Conservation (phyloP, 306 rosid species). For the Mimosa pudica region DNA sequence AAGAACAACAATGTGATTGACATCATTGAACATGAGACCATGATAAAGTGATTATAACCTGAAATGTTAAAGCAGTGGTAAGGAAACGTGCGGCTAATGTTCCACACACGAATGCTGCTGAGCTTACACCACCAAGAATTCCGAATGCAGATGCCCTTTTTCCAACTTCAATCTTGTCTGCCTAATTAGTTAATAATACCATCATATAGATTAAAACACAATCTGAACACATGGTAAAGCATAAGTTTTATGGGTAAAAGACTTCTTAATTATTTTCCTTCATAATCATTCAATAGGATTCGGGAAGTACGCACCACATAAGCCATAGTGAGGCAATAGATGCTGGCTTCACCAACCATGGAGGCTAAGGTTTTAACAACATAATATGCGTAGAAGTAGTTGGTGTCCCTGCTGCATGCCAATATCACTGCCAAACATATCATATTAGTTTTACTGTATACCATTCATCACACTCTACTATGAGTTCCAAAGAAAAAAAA, state of each 20-base stretch:
- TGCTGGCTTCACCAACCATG: slow-evolving; percentile 66
- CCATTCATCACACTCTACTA: background rate
- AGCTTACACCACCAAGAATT: slow-evolving; percentile 66
- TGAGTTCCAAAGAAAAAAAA: no score
- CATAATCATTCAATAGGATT: background rate
- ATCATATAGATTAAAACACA: background rate
- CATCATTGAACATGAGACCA: background rate
- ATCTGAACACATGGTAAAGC: background rate
- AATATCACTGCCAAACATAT: slow-evolving; percentile 58
- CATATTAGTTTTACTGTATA: background rate
- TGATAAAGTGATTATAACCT: slow-evolving; percentile 41
- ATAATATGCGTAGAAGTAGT: slow-evolving; percentile 71
- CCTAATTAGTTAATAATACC: slow-evolving; percentile 42
- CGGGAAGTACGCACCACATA: slow-evolving; percentile 70
- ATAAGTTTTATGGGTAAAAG: background rate
- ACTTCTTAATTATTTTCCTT: no score
- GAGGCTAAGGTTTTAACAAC: slow-evolving; percentile 60
- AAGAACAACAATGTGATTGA: background rate
- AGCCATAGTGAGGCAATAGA: slow-evolving; percentile 73
- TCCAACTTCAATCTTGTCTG: slow-evolving; percentile 59
- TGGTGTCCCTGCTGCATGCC: slow-evolving; percentile 64
- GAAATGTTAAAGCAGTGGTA: slow-evolving; percentile 63
- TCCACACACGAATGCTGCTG: slow-evolving; percentile 72
- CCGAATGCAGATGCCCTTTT: slow-evolving; percentile 76
- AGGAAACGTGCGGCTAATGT: slow-evolving; percentile 80